Percentiles rank a stretch among this genome's conserved stretches.
Conservation (phyloP, 2,329 filamentous ascomycete species). For the Zymoseptoria tritici region DNA sequence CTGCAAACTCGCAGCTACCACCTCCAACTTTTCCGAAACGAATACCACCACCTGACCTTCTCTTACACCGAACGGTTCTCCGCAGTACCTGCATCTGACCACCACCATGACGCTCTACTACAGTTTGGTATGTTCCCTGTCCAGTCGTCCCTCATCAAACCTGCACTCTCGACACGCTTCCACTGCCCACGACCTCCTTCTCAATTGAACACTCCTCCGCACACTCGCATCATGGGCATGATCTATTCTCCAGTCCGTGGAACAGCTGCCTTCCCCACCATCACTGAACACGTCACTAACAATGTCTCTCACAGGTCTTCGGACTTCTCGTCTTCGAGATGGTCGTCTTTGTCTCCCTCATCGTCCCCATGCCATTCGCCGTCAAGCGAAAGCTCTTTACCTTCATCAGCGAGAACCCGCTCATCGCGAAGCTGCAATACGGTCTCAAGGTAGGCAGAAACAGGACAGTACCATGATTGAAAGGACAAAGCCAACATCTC, state of each 20-base stretch:
- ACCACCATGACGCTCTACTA: constrained; percentile 61
- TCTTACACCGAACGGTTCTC: neutral
- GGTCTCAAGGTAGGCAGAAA: constrained; percentile 66
- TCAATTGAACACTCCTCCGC: neutral
- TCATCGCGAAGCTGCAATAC: constrained; percentile 90
- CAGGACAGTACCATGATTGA: neutral
- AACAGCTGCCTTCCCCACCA: neutral
- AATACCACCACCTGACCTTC: constrained; percentile 1
- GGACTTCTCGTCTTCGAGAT: constrained; percentile 76
- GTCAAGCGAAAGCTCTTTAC: constrained; percentile 81
- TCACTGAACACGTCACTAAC: constrained; percentile 12
- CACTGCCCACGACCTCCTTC: neutral
- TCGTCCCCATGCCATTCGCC: constrained; percentile 82
- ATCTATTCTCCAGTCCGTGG: constrained; percentile 31
- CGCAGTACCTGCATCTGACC: constrained; percentile 11
- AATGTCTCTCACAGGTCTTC: constrained; percentile 57
- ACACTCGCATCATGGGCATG: constrained; percentile 26
- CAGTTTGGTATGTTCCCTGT: constrained; percentile 49
- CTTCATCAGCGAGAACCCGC: constrained; percentile 85
- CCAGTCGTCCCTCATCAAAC: constrained; percentile 3
- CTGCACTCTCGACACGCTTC: neutral
- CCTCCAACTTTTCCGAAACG: neutral
- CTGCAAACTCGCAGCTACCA: neutral
- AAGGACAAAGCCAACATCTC: neutral
- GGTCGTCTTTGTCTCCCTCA: constrained; percentile 68